Conservation (phyloP, 169 alveolate species). For the Plasmodium gaboni region DNA sequence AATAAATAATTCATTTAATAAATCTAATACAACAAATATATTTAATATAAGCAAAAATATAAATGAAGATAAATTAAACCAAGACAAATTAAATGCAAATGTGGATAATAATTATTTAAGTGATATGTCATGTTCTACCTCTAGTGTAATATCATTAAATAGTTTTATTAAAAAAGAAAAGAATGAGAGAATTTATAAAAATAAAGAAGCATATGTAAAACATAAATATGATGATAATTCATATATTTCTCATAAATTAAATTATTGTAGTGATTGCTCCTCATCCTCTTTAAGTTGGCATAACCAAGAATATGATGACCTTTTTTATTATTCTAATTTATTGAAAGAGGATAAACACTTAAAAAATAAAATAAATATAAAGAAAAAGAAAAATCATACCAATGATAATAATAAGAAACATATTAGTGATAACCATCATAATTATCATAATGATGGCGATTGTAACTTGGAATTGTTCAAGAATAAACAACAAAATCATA, state of each 20-base stretch:
- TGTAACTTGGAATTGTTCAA: background rate
- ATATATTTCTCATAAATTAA: conserved; percentile 25
- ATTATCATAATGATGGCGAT: background rate
- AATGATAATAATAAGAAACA: background rate
- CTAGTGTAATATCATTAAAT: conserved; percentile 67
- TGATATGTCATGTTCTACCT: conserved; percentile 54
- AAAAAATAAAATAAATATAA: background rate
- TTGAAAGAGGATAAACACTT: conserved; percentile 40
- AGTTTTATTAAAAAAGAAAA: conserved; percentile 33
- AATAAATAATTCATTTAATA: background rate
- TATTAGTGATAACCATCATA: background rate
- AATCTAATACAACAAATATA: background rate
- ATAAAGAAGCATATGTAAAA: conserved; percentile 50
- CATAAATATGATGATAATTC: conserved; percentile 66
- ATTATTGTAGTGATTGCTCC: conserved; percentile 71
- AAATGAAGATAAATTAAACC: background rate
- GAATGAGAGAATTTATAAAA: conserved; percentile 30
- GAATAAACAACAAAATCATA: background rate
- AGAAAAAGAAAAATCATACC: background rate
- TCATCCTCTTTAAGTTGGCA: conserved; percentile 71
- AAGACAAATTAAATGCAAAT: background rate
- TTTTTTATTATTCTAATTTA: conserved; percentile 42
- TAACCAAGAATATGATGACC: conserved; percentile 29
- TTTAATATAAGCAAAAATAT: background rate
- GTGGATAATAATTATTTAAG: conserved; percentile 24